Evolutionary conservation across 1,284 basidiomycete genomes (phyloP).

Genomic region (Ganoderma lucidum): DNA sequence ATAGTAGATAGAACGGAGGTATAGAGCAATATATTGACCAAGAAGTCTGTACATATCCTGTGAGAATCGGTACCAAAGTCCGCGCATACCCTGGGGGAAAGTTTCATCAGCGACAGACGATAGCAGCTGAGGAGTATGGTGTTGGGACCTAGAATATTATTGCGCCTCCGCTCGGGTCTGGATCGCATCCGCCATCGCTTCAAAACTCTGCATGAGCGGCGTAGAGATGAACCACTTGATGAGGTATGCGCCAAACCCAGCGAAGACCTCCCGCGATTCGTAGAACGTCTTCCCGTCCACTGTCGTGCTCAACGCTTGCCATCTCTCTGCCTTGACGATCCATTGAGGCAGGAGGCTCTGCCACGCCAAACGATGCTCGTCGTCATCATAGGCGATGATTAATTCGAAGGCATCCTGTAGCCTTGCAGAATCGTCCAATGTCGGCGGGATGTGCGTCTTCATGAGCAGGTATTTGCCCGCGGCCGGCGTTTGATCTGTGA

Average conservation of each 20-base stretch:
- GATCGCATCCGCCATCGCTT: conserved; percentile 64
- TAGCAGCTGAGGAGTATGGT: neutral
- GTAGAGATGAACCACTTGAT: conserved; percentile 54
- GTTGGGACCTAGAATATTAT: neutral
- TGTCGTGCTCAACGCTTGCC: conserved; percentile 66
- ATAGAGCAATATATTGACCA: neutral
- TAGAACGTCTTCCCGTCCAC: conserved; percentile 65
- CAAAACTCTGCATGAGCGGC: conserved; percentile 56
- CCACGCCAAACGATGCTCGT: conserved; percentile 67
- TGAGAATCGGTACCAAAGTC: neutral
- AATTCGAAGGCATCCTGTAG: conserved; percentile 41
- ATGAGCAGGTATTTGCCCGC: conserved; percentile 58
- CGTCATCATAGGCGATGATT: conserved; percentile 53
- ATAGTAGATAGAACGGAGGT: neutral
- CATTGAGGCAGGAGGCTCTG: conserved; percentile 49
- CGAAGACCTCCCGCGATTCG: conserved; percentile 70
- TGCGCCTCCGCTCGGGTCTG: conserved; percentile 59
- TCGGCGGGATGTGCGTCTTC: conserved; percentile 66
- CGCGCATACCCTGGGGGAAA: neutral
- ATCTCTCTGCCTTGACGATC: conserved; percentile 62
- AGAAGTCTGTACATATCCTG: neutral
- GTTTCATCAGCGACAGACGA: neutral
- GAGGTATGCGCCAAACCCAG: conserved; percentile 63
- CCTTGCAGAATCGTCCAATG: conserved; percentile 46
- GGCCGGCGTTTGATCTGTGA: conserved; percentile 56